These are phyloP conservation scores for Puccinia triticina DNA, from an alignment of 1,284 basidiomycete genomes.

Conservation along the genomic window DNA sequence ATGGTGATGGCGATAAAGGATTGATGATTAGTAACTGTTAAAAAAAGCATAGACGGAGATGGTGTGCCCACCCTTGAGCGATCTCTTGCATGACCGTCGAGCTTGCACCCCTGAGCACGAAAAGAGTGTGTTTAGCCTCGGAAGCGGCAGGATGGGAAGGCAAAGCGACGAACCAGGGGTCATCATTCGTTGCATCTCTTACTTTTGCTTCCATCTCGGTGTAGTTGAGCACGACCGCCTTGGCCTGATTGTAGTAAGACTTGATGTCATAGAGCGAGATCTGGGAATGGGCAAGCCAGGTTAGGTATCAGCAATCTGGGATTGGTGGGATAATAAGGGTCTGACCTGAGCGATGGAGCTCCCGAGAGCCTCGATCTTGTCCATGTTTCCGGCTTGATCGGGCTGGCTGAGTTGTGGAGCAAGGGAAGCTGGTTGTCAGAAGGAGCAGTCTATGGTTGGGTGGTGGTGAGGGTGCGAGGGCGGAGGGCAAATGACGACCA, in stretches of 20 bases:
- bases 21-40: background rate
- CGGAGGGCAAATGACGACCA: too few species aligned
- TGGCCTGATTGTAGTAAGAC: slow-evolving; percentile 67
- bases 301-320: background rate
- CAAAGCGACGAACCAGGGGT: slow-evolving; percentile 74
- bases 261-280: slow-evolving; percentile 90
- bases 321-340: background rate
- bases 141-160: background rate
- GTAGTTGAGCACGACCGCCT: slow-evolving; percentile 76
- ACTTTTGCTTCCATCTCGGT: slow-evolving; percentile 98
- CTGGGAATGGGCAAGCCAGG: background rate
- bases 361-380: slow-evolving; percentile 68
- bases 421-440: background rate
- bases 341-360: slow-evolving; percentile 68
- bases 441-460: background rate
- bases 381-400: slow-evolving; percentile 54
- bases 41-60: background rate
- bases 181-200: slow-evolving; percentile 94
- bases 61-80: slow-evolving; percentile 74
- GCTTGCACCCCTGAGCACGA: slow-evolving; percentile 79
- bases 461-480: background rate
- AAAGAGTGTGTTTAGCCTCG: background rate
- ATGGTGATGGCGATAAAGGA: background rate
- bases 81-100: slow-evolving; percentile 99
- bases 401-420: background rate